Conservation (phyloP, 345 rosid species). For the Toxicodendron radicans region DNA sequence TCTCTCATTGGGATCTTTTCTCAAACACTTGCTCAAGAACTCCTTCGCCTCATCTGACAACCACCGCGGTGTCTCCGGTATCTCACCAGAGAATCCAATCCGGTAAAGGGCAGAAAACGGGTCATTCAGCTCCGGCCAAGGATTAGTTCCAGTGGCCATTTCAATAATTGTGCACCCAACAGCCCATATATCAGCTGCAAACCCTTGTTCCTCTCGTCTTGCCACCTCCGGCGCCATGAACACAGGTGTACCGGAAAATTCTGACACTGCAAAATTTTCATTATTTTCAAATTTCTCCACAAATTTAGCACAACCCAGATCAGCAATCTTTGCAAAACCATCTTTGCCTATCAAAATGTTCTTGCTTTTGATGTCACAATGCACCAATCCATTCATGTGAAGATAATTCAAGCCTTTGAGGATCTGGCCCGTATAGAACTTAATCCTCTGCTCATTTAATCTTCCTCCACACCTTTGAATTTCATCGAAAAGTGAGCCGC, state of each 20-base stretch:
- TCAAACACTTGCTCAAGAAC: conserved; percentile 67
- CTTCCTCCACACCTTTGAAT: conserved; percentile 58
- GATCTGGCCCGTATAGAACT: conserved; percentile 44
- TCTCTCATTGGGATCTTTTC: conserved; percentile 58
- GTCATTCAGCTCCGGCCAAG: too few relatives aligned
- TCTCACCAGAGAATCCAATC: conserved; percentile 49
- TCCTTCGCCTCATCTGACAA: conserved; percentile 61
- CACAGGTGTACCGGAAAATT: conserved; percentile 82
- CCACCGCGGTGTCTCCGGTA: conserved; percentile 65
- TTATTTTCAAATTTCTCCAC: conserved; percentile 12
- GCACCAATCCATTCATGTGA: conserved; percentile 58
- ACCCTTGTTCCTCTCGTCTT: conserved; percentile 69
- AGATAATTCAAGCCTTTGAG: conserved; percentile 59
- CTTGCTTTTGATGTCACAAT: conserved; percentile 81
- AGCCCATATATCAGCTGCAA: conserved; percentile 86
- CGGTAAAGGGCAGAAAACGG: conserved; percentile 40
- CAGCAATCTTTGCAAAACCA: conserved; percentile 61
- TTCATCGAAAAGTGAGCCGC: conserved; percentile 66
- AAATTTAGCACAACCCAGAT: conserved; percentile 76
- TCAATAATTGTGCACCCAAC: conserved; percentile 75
- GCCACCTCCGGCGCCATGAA: conserved; percentile 97
- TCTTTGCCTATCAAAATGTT: conserved; percentile 58
- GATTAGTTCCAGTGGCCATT: conserved; percentile 78
- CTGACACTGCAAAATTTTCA: conserved; percentile 14
- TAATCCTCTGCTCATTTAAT: conserved; percentile 46